Conservation (phyloP, 768 basidiomycete species). For the Amanita polypyramis region DNA sequence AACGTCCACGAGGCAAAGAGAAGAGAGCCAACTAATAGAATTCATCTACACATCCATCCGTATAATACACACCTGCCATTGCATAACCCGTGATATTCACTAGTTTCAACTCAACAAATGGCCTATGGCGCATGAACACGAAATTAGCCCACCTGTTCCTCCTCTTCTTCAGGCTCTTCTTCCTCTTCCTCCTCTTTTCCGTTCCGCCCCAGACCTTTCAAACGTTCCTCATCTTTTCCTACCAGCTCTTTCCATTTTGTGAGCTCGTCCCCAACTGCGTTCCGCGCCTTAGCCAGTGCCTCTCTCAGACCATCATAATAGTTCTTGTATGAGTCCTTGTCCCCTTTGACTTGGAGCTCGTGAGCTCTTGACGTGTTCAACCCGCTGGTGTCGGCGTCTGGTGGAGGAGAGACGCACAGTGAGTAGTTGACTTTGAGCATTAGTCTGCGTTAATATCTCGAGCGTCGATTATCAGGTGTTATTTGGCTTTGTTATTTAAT, state of each 20-base stretch:
- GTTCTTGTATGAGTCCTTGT: constrained; percentile 2
- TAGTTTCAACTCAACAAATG: no score
- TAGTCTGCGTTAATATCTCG: no score
- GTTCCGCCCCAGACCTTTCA: neutral
- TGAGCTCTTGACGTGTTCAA: neutral
- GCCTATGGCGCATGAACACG: no score
- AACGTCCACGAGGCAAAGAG: constrained; percentile 68
- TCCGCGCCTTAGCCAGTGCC: constrained; percentile 2
- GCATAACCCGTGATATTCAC: neutral
- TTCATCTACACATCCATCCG: neutral
- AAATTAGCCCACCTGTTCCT: neutral
- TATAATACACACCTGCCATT: neutral
- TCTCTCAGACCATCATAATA: constrained; percentile 2
- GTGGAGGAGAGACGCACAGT: neutral
- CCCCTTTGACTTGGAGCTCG: neutral
- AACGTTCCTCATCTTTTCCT: constrained; percentile 5
- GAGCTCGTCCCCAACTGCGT: constrained; percentile 6
- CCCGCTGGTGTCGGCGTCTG: neutral
- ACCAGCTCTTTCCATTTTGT: constrained; percentile 8
- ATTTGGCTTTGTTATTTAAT: neutral
- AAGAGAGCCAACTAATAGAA: constrained; percentile 31
- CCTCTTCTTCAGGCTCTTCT: constrained; percentile 1
- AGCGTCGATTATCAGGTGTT: neutral
- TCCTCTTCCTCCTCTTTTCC: neutral
- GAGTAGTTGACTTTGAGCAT: constrained; percentile 3